Base-by-base conservation (phyloP, 495 filamentous ascomycete genomes). In the Penicillium waksmanii region DNA sequence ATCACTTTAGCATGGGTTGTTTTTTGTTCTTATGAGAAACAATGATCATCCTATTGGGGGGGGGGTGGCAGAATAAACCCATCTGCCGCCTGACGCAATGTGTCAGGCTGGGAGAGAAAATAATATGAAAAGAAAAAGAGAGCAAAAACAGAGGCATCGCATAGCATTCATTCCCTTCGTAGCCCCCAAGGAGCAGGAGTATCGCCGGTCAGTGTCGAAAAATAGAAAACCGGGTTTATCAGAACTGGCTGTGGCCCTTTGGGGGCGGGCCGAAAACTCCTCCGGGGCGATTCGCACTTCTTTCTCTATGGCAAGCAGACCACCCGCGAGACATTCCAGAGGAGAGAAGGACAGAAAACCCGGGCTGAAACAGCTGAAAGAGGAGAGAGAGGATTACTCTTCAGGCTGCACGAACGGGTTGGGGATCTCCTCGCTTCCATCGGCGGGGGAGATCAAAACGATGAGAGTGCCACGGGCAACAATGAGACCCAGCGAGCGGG, bases 351-450 rank as follows among this genome's bases (percentile, higher is more conserved):
- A 36, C 27, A 35, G 27, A 31, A 31, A 5, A 31, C 4, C 27
- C 27, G 27, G 27, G 27, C 27, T 31, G 3, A 17, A 40, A 47
- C 46, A 51, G 25, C 35, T 35, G 9, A 23, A 48, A 52, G 10
- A 19, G 12, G 43, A 46, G 54, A 46, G 15, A 11, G 13, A 13
- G 15, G 13, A 27, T 66, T 77, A 80, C 55, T 90, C 88, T 52
- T 90, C 88, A 15, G 80, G 78, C 63, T 90, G 84, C 58, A 89
- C 72, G 69, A 98, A 98, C 0, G 95, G 95, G 75, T 98, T 98
- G 61, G 89, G 84, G 66, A 98, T 98, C 76, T 93, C 88, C 73
- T 97, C 92, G 71, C 91, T 96, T 36, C 96, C 96, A 68, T 98
- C 93, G 27, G 93, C 82, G 2, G 95, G 95, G 48, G 90, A 95